Conservation (phyloP, 805 yeast genomes). For the Saccharomyces jurei region DNA sequence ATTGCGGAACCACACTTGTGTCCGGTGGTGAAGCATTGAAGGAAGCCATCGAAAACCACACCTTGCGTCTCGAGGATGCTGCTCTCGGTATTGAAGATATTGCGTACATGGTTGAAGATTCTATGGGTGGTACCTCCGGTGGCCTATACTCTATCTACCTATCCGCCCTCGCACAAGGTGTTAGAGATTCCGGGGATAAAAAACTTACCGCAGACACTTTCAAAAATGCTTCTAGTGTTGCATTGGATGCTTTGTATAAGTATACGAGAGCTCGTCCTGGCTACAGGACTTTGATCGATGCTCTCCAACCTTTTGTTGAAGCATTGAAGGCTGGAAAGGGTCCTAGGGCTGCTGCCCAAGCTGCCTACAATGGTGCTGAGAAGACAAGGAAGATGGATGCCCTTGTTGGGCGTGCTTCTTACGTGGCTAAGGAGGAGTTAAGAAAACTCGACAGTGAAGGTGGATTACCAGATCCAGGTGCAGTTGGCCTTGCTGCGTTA, state of each 20-base stretch:
- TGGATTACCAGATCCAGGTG: slow-evolving; percentile 80
- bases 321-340: slow-evolving; percentile 42
- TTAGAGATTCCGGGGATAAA: slow-evolving; percentile 14
- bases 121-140: slow-evolving; percentile 92
- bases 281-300: slow-evolving; percentile 77
- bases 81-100: slow-evolving; percentile 48
- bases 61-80: slow-evolving; percentile 23
- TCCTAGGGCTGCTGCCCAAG: slow-evolving; percentile 48
- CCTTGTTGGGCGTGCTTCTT: slow-evolving; percentile 81
- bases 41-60: slow-evolving; percentile 9
- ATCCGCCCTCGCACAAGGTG: slow-evolving; percentile 53
- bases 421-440: slow-evolving; percentile 51
- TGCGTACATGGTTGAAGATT: slow-evolving; percentile 71
- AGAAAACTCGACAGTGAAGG: slow-evolving; percentile 35
- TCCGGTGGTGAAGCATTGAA: slow-evolving; percentile 37
- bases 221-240: slow-evolving; percentile 39
- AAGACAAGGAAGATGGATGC: slow-evolving; percentile 64
- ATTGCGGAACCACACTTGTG: slow-evolving; percentile 78
- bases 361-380: slow-evolving; percentile 67
- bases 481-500: slow-evolving; percentile 60
- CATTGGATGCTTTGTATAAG: slow-evolving; percentile 60
- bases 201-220: slow-evolving; percentile 27
- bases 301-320: slow-evolving; percentile 73
- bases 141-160: slow-evolving; percentile 77
- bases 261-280: slow-evolving; percentile 84